A percentile compares a stretch with the other conserved stretches of the same genome.
phyloP scores from a whole-genome alignment of 306 rosid species.

The Cotoneaster glaucophyllus region DNA sequence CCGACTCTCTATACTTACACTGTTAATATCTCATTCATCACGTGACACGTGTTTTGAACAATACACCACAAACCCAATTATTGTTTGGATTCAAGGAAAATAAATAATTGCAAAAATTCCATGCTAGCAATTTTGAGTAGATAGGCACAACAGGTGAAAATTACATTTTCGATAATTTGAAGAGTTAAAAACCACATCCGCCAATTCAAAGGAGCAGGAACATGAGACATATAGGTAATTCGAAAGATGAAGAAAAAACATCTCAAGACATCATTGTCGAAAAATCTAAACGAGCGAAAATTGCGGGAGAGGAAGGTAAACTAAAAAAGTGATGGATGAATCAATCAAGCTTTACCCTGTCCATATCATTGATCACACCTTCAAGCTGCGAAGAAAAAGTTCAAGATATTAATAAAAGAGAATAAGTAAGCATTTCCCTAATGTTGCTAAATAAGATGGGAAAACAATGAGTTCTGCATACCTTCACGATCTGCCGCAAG shows the following conservation, averaged over 20 bases:
- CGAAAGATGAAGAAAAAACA: neutral
- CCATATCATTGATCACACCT: constrained; percentile 74
- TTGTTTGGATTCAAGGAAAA: neutral
- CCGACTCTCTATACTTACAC: neutral
- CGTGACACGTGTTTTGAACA: neutral
- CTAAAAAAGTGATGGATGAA: neutral
- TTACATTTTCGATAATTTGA: constrained; percentile 17
- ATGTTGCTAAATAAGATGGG: neutral
- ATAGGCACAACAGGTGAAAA: constrained; percentile 14
- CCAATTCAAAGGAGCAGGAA: constrained; percentile 14
- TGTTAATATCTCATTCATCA: neutral
- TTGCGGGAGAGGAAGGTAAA: neutral
- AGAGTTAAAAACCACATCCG: constrained; percentile 35
- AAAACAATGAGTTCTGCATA: constrained; percentile 20
- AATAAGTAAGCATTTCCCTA: neutral
- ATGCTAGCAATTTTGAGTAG: neutral
- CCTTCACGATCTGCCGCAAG: constrained; percentile 88
- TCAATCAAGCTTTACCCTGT: constrained; percentile 74
- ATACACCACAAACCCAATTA: neutral
- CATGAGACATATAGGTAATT: neutral
- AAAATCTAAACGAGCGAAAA: constrained; percentile 7
- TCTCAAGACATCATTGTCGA: constrained; percentile 8
- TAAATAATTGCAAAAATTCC: neutral
- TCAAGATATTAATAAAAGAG: neutral
- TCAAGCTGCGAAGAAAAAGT: constrained; percentile 52